Base-by-base conservation (phyloP, 2,329 filamentous ascomycete species). In the Leptographium procerum region DNA sequence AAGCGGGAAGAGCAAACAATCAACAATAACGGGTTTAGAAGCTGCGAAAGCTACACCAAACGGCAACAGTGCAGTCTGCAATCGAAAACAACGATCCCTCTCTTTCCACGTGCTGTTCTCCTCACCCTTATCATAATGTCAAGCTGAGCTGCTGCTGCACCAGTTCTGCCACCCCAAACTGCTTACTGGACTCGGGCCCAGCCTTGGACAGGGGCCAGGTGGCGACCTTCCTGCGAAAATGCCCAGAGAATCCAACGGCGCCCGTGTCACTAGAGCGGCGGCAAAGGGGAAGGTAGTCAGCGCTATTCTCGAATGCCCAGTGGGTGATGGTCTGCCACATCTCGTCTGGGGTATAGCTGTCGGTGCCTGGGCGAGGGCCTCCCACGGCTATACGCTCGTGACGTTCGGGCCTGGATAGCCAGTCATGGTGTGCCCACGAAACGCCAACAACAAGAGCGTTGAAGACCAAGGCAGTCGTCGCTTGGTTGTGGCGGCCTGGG, bases 361-460 rank as follows among this genome's bases (percentile, higher is more conserved):
- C 64, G 51, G 67, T 62, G 22, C 66, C 67, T 29, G 58, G 50
- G 8, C 61, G 61, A 40, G 66, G 62, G 28, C 62, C 61, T 5
- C 65, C 68, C 16, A 61, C 63, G 13, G 66, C 66, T 29, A 72
- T 66, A 29, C 67, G 65, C 60, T 70, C 69, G 60, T 69, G 65
- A 24, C 61, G 65, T 55, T 66, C 61, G 24, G 61, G 45, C 28
- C 61, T 59, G 10, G 52, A 43, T 8, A 63, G 48, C 64, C 65
- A 69, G 31, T 66, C 60, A 16, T 29, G 22, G 16, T 64, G 52
- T 43, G 68, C 57, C 64, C 65, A 68, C 24, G 63, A 29, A 43
- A 64, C 61, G 28, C 36, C 54, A n/a, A 8, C 3, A 7, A 8
- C 40, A 43, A 16, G 26, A 14, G 8, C 24, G 28, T 31, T 31